Evolutionary conservation across 1,284 basidiomycete genomes (phyloP), one percentile per base, ranked within the genome.

Genomic region (Meira nashicola): DNA sequence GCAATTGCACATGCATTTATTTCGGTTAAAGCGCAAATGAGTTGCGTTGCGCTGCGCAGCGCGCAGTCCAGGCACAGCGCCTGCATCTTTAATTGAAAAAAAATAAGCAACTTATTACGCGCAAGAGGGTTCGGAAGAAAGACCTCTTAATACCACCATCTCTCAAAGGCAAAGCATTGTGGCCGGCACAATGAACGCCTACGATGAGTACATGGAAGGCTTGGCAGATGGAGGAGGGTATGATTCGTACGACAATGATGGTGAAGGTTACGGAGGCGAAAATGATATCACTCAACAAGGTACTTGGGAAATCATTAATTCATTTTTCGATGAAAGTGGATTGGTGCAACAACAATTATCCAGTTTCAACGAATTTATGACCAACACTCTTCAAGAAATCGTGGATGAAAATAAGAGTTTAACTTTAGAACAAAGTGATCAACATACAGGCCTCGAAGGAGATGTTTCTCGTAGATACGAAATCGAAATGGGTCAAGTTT

Each of bases 381-480:
- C 94, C 79, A 97, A 96, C 76, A 97, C 93, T n/a, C 96, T 99
- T 89, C 94, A 98, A 81, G 94, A 98, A 79, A 84, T 99, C 38
- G 93, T 99, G 39, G 94, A 98, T 77, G 95, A 99, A 81, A 92
- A 90, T 68, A 83, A 87, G 38, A 90, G 90, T 71, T 86, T 99
- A 74, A 93, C 94, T 62, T 83, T 99, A 54, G 94, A 98, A 81
- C 94, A 98, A 80, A 88, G 88, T 60, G 89, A 92, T 77, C 94
- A 98, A 80, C 92, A 95, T 79, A 90, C 92, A 2, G 92, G 71
- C 38, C 63, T 70, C 12, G 73, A 70, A 25, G 76, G 73, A 51
- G 74, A 74, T 73, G 84, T 81, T 83, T 82, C 83, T 54, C 86
- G 90, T 71, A 89, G 94, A 64, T 97, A 95, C 80, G 92, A 97